Conservation (phyloP, 371 early-diverging fungal genomes). For the Syncephalastrum monosporum region DNA sequence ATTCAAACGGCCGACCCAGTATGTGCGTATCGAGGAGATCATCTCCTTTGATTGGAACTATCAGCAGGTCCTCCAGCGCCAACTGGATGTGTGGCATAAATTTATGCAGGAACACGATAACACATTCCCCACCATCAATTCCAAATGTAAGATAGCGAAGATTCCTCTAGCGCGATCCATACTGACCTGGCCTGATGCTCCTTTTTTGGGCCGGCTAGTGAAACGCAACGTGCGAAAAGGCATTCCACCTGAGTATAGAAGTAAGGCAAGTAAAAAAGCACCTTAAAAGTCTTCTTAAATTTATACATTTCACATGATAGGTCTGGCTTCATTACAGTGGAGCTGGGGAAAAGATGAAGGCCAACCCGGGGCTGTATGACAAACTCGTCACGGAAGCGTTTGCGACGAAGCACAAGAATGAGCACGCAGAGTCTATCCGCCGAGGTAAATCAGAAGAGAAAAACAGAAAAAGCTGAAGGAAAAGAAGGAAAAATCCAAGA, state of each 20-base stretch:
- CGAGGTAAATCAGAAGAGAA: constrained; percentile 26
- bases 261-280: background rate
- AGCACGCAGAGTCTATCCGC: constrained; percentile 63
- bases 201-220: background rate
- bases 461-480: background rate
- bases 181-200: background rate
- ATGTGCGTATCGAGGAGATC: constrained; percentile 46
- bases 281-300: background rate
- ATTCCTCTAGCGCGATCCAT: background rate
- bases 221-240: constrained; percentile 12
- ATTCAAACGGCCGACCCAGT: constrained; percentile 55
- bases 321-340: constrained; percentile 82
- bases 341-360: constrained; percentile 53
- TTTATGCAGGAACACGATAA: constrained; percentile 41
- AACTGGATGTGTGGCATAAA: constrained; percentile 50
- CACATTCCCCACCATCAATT: constrained; percentile 43
- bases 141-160: constrained; percentile 41
- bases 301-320: constrained; percentile 20
- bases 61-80: constrained; percentile 41
- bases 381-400: constrained; percentile 50
- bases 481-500: too few relatives aligned
- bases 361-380: constrained; percentile 59
- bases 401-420: constrained; percentile 46
- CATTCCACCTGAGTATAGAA: constrained; percentile 1
- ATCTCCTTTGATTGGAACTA: constrained; percentile 51